Evolutionary conservation across 108 stramenopile species (phyloP), one percentile per base, ranked within the genome.

Genomic region (Fistulifera pelliculosa): DNA sequence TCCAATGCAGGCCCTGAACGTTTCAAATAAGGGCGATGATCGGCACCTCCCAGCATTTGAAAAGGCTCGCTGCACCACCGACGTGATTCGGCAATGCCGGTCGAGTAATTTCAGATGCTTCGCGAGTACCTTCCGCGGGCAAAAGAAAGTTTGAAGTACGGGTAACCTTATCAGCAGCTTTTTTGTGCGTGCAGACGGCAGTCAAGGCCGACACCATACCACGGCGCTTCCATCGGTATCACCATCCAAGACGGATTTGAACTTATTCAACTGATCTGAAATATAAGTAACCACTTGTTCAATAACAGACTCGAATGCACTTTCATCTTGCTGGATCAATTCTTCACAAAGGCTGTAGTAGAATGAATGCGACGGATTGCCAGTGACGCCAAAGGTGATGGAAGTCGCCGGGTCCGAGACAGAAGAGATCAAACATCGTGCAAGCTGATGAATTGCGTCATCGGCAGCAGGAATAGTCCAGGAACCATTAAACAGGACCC

Each of bases 1-100:
- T 93, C 91, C 17, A 93, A 40, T 4, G 64, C 91, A 1, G 83
- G 82, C 10, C 91, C 91, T 25, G 80, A 82, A 27, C 91, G 78
- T 52, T 65, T 69, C 39, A 62, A 27, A 41, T 85, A 85, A 14
- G 69, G 65, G 1, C 52, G 62, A 49, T 47, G 26, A 6, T 59
- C 64, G 2, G 15, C 49, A 27, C 62, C 63, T 1, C 64, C 41
- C 47, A 90, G 64, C 68, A 79, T 75, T 27, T 65, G 81, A 31
- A 62, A 59, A 77, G 24, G 71, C 53, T 38, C 42, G 47, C 21
- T 0, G 57, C 61, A 50, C 27, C 21, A 23, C 24, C 49, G 22
- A 24, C 26, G 13, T 11, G 49, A 48, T 58, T n/a, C 0, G 71
- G 69, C 16, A 45, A 49, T 8, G 62, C 64, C 1, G 83, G 87